These are phyloP conservation scores for Endogone sp. DNA, from an alignment of 192 early-diverging fungal genomes.

Conservation along the genomic window DNA sequence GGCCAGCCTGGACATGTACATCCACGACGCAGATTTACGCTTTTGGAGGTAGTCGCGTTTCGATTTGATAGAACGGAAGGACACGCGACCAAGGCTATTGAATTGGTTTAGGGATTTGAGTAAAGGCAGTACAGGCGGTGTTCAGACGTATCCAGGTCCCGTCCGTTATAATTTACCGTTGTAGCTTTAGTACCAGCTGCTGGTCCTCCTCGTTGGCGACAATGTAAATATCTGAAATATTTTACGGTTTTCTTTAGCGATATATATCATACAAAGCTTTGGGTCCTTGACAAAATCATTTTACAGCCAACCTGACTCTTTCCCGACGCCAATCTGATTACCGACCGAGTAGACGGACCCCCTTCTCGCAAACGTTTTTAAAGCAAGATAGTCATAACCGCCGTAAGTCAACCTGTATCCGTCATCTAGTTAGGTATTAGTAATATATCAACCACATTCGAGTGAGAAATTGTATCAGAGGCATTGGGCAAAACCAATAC, in stretches of 20 bases:
- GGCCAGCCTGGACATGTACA: slow-evolving; percentile 98
- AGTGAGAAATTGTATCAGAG: not conserved
- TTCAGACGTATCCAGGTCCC: not conserved
- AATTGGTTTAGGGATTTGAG: not conserved
- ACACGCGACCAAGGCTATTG: slow-evolving; percentile 86
- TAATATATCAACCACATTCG: slow-evolving; percentile 1
- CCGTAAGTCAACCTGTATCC: slow-evolving; percentile 98
- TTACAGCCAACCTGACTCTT: slow-evolving; percentile 84
- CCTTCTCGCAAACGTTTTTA: slow-evolving; percentile 87
- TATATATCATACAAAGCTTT: not conserved
- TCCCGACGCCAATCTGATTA: slow-evolving; percentile 99
- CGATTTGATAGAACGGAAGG: slow-evolving; percentile 94
- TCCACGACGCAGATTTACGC: slow-evolving; percentile 95
- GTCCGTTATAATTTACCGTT: slow-evolving; percentile 57
- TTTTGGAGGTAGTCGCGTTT: slow-evolving; percentile 97
- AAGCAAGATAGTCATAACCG: slow-evolving; percentile 98
- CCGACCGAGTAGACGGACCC: slow-evolving; percentile 91
- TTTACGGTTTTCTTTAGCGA: not conserved
- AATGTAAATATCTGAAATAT: slow-evolving; percentile 81
- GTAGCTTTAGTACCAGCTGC: slow-evolving; percentile 94
- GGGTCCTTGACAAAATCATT: too few relatives aligned
- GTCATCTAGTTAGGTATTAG: slow-evolving; percentile 53
- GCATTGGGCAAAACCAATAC: not conserved
- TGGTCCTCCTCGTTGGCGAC: slow-evolving; percentile 90
- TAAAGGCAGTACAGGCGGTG: too few relatives aligned